A percentile compares a stretch with the other conserved stretches of the same genome.
Conservation (phyloP, 345 rosid species). For the Hibiscus trionum region DNA sequence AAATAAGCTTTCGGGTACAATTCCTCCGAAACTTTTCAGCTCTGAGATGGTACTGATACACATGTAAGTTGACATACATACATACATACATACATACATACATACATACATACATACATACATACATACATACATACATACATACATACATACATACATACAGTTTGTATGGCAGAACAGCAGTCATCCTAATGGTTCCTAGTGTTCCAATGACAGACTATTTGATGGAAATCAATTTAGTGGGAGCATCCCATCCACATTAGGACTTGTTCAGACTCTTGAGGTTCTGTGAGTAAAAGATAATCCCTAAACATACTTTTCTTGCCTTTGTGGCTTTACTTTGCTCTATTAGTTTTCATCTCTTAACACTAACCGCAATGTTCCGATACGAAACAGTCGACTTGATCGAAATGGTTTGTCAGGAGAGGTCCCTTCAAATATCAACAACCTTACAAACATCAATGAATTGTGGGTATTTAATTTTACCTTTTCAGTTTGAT, state of each 20-base stretch:
- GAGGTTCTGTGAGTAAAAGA: slow-evolving; percentile 89
- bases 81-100: background rate
- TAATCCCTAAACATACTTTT: background rate
- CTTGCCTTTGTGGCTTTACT: background rate
- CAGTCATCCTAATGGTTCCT: slow-evolving; percentile 5
- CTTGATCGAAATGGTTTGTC: slow-evolving; percentile 75
- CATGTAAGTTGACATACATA: slow-evolving; percentile 46
- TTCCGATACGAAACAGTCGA: slow-evolving; percentile 52
- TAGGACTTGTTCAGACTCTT: slow-evolving; percentile 73
- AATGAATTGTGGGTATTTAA: slow-evolving; percentile 58
- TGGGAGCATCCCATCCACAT: slow-evolving; percentile 59
- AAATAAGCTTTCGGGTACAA: slow-evolving; percentile 78
- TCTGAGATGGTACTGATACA: slow-evolving; percentile 74
- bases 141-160: background rate
- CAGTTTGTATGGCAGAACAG: background rate
- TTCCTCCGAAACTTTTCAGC: slow-evolving; percentile 59
- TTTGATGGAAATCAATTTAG: slow-evolving; percentile 70
- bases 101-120: background rate
- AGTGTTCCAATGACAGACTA: slow-evolving; percentile 34
- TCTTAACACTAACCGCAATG: background rate
- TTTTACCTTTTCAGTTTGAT: slow-evolving; percentile 4
- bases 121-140: background rate
- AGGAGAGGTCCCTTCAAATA: slow-evolving; percentile 56
- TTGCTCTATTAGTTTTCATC: slow-evolving; percentile 1
- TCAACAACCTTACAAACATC: slow-evolving; percentile 66